phyloP scores from a whole-genome alignment of 23 red algal species.

The Gracilariopsis chorda region DNA sequence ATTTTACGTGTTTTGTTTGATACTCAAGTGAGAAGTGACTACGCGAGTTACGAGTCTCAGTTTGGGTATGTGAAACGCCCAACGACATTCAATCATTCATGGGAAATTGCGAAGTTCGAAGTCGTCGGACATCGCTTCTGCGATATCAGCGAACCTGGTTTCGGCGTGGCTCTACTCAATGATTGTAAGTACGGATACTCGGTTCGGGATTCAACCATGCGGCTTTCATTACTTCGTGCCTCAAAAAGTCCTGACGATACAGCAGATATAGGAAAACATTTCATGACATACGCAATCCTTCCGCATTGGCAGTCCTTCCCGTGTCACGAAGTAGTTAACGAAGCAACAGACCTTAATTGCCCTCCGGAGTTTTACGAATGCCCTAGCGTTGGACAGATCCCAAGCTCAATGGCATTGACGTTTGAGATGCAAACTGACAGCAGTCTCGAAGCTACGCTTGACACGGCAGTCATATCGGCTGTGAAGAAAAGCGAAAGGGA shows the following conservation, averaged over 20 bases:
- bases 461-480: conserved; percentile 24
- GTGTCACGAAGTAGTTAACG: conserved; percentile 37
- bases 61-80: conserved; percentile 78
- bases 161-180: conserved; percentile 63
- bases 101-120: conserved; percentile 86
- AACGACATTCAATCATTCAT: conserved; percentile 65
- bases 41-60: conserved; percentile 67
- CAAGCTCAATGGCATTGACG: neutral
- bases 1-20: conserved; percentile 72
- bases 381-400: neutral
- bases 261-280: conserved; percentile 66
- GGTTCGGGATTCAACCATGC: conserved; percentile 50
- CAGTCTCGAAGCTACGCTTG: neutral
- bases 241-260: conserved; percentile 72
- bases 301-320: conserved; percentile 57
- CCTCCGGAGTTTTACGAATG: conserved; percentile 1
- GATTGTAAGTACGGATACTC: conserved; percentile 88
- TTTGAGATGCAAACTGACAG: conserved; percentile 15
- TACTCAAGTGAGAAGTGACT: conserved; percentile 4
- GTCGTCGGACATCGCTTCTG: conserved; percentile 72
- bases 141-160: conserved; percentile 64
- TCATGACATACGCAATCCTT: conserved; percentile 58
- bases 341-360: conserved; percentile 57
- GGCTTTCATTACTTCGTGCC: conserved; percentile 65
- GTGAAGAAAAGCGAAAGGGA: conserved; percentile 21